These are phyloP conservation scores for Rhodotorula sp. DNA, from an alignment of 1,284 basidiomycete species.

Conservation along the genomic window DNA sequence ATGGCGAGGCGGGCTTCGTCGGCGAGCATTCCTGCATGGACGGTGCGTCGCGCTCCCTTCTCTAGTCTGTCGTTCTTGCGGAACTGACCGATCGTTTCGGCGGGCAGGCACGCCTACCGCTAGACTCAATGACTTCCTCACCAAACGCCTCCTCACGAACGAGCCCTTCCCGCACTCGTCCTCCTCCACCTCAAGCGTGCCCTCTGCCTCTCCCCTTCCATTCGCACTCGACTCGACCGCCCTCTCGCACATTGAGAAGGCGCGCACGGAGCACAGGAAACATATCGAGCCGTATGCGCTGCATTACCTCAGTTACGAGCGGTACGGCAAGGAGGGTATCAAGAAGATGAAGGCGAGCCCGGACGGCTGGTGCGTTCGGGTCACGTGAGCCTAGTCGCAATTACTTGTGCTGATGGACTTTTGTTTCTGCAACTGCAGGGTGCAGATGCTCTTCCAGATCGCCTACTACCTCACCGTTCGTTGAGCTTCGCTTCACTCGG, in stretches of 20 bases:
- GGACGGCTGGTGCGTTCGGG: slow-evolving; percentile 66
- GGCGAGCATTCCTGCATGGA: slow-evolving; percentile 75
- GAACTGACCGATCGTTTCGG: background rate
- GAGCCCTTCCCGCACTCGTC: slow-evolving; percentile 43
- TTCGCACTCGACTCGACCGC: slow-evolving; percentile 62
- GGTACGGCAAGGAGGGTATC: slow-evolving; percentile 82
- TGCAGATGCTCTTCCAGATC: slow-evolving; percentile 82
- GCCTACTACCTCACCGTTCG: slow-evolving; percentile 61
- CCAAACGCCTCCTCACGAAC: slow-evolving; percentile 60
- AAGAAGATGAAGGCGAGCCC: slow-evolving; percentile 80
- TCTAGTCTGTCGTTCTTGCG: background rate
- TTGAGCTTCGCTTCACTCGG: slow-evolving; percentile 35
- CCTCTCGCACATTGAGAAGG: slow-evolving; percentile 58
- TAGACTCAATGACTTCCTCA: slow-evolving; percentile 68
- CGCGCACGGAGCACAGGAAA: slow-evolving; percentile 60
- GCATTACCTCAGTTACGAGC: slow-evolving; percentile 62
- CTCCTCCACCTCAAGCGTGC: slow-evolving; percentile 59
- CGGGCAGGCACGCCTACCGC: slow-evolving; percentile 54
- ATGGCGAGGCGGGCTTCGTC: slow-evolving; percentile 74
- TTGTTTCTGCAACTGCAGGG: slow-evolving; percentile 42
- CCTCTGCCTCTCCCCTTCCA: slow-evolving; percentile 56
- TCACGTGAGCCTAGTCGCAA: background rate
- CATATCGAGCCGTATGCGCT: slow-evolving; percentile 69
- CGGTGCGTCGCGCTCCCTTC: background rate
- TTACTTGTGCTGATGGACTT: background rate